Conservation (phyloP, 148 eudicot genomes). For the Rhododendron kiyosumense region DNA sequence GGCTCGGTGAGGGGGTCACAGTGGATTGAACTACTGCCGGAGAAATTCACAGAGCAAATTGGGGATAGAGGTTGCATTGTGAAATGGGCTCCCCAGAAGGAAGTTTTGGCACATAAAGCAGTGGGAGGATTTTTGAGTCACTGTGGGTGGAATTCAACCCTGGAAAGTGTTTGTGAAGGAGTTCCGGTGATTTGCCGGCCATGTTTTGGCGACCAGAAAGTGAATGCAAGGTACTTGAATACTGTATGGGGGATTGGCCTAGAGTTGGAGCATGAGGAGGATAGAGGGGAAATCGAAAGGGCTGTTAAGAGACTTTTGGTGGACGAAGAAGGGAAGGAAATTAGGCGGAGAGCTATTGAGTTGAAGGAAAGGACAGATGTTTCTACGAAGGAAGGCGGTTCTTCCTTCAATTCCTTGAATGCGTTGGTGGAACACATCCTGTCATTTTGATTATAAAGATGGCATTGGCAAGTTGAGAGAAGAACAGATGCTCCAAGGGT, state of each 20-base stretch:
- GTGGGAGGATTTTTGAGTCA: conserved; percentile 24
- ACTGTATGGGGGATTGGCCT: not conserved
- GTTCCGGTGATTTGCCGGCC: conserved; percentile 24
- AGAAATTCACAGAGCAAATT: not conserved
- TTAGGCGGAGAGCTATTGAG: not conserved
- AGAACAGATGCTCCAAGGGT: not conserved
- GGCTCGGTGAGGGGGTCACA: conserved; percentile 5
- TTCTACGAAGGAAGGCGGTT: conserved; percentile 9
- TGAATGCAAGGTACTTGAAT: not conserved
- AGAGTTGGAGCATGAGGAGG: not conserved
- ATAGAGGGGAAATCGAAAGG: not conserved
- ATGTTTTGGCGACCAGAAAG: conserved; percentile 12
- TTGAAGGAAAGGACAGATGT: conserved; percentile 1
- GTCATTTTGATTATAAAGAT: not conserved
- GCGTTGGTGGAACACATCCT: not conserved
- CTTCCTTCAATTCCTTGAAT: conserved; percentile 4
- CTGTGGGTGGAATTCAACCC: conserved; percentile 25
- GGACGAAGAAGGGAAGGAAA: conserved; percentile 12
- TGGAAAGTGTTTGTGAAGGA: conserved; percentile 18
- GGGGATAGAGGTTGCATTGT: conserved; percentile 15
- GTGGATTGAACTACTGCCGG: conserved; percentile 9
- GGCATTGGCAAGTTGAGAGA: not conserved
- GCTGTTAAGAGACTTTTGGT: conserved; percentile 10
- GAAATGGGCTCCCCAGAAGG: conserved; percentile 17
- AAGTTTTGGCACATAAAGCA: conserved; percentile 14